Conservation (phyloP, 768 basidiomycete species). For the Mycena haematopus region DNA sequence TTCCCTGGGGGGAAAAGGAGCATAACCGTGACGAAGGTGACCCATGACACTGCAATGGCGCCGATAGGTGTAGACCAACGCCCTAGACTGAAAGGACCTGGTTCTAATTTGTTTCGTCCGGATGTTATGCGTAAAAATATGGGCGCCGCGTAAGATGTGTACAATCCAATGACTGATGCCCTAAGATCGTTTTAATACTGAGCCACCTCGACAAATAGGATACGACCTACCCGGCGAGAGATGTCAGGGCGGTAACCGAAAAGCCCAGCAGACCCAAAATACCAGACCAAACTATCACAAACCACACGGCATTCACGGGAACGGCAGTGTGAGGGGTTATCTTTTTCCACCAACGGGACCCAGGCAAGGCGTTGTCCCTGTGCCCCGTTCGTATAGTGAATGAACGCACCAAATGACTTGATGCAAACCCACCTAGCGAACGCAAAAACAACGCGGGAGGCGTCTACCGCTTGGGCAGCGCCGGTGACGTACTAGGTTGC, state of each 20-base stretch:
- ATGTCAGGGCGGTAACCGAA: slow-evolving; percentile 64
- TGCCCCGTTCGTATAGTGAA: neutral
- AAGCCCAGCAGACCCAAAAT: slow-evolving; percentile 72
- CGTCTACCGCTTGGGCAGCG: slow-evolving; percentile 77
- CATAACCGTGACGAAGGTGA: slow-evolving; percentile 63
- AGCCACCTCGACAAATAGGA: neutral
- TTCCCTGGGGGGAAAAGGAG: slow-evolving; percentile 62
- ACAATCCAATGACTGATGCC: slow-evolving; percentile 74
- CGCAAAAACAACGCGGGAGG: slow-evolving; percentile 77
- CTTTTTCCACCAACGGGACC: slow-evolving; percentile 72
- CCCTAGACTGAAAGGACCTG: slow-evolving; percentile 68
- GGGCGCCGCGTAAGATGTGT: slow-evolving; percentile 69
- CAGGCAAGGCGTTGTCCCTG: slow-evolving; percentile 74
- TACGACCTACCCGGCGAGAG: slow-evolving; percentile 63
- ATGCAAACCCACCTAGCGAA: slow-evolving; percentile 52
- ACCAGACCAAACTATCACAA: slow-evolving; percentile 63
- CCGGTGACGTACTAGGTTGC: slow-evolving; percentile 66
- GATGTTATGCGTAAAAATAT: slow-evolving; percentile 77
- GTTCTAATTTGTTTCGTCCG: slow-evolving; percentile 61
- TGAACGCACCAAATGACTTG: too few relatives aligned
- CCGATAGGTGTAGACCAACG: slow-evolving; percentile 67
- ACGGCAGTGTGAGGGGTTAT: slow-evolving; percentile 62
- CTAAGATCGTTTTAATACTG: slow-evolving; percentile 39
- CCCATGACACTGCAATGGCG: slow-evolving; percentile 68
- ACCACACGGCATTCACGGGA: slow-evolving; percentile 79